These are phyloP conservation scores for Leccinellum albellum DNA, from an alignment of 768 basidiomycete species.

Conservation along the genomic window DNA sequence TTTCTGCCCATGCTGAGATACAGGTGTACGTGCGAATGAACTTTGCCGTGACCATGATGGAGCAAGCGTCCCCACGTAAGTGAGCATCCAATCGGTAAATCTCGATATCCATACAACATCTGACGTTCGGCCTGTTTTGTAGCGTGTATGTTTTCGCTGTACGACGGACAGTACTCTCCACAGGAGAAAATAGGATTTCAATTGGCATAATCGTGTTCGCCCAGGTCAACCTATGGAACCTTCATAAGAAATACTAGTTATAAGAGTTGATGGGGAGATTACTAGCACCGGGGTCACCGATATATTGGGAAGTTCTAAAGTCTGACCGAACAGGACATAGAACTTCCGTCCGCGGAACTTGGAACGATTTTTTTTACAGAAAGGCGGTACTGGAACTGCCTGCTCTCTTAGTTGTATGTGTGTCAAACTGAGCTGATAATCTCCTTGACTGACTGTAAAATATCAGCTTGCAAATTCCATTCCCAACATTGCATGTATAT, in stretches of 20 bases:
- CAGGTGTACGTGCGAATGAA: conserved; percentile 9
- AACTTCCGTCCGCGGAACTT: too few species aligned
- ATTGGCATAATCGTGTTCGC: conserved; percentile 6
- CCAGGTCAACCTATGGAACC: not conserved
- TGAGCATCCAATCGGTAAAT: not conserved
- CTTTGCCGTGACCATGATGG: not conserved
- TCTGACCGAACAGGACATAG: not conserved
- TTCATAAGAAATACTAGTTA: not conserved
- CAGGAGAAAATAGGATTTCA: not conserved
- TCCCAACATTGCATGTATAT: not conserved
- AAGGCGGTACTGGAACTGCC: not conserved
- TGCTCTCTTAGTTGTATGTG: not conserved
- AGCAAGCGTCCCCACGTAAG: not conserved
- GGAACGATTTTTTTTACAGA: not conserved
- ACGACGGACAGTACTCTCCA: conserved; percentile 1
- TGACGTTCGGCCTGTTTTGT: not conserved
- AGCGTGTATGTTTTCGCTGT: not conserved
- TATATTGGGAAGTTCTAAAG: not conserved
- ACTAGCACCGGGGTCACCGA: not conserved
- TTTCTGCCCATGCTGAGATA: conserved; percentile 9
- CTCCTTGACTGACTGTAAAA: not conserved
- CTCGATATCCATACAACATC: not conserved
- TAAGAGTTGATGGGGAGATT: not conserved
- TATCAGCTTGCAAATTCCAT: not conserved
- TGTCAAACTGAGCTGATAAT: too few species aligned